A percentile compares a stretch with the other conserved stretches of the same genome.
These are phyloP conservation scores for Cytospora leucostoma DNA, from an alignment of 2,329 filamentous ascomycete species.

Conservation along the genomic window DNA sequence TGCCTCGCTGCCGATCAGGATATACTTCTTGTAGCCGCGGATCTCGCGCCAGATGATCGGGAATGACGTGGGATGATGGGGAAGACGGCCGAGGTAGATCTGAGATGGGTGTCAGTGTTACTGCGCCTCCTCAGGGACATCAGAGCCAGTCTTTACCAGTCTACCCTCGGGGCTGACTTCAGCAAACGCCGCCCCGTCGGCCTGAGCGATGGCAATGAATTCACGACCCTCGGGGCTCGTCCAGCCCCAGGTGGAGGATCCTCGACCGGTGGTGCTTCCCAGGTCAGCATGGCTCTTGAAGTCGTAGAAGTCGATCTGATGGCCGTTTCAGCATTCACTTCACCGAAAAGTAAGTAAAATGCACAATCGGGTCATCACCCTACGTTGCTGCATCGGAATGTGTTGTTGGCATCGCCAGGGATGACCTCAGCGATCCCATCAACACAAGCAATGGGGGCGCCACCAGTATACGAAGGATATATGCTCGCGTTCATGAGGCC, in stretches of 20 bases:
- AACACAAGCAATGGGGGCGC: conserved; percentile 37
- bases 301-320: conserved; percentile 51
- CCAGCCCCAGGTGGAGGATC: conserved; percentile 50
- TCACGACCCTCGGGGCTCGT: conserved; percentile 50
- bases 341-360: too few species aligned
- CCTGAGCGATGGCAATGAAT: conserved; percentile 51
- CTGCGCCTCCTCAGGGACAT: too few species aligned
- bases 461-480: conserved; percentile 12
- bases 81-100: conserved; percentile 48
- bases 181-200: conserved; percentile 52
- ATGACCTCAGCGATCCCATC: conserved; percentile 48
- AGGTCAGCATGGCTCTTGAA: conserved; percentile 57
- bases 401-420: conserved; percentile 48
- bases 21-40: conserved; percentile 44
- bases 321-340: neutral
- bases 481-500: conserved; percentile 9
- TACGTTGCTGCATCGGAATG: conserved; percentile 51
- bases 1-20: conserved; percentile 47
- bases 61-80: conserved; percentile 41
- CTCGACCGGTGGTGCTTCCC: conserved; percentile 44
- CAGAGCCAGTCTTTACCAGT: conserved; percentile 31
- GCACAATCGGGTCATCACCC: neutral
- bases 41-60: conserved; percentile 45
- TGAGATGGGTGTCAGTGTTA: neutral
- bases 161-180: conserved; percentile 48